Evolutionary conservation across 176 grass and related monocot genomes (phyloP).

Genomic region (Juncus effusus): DNA sequence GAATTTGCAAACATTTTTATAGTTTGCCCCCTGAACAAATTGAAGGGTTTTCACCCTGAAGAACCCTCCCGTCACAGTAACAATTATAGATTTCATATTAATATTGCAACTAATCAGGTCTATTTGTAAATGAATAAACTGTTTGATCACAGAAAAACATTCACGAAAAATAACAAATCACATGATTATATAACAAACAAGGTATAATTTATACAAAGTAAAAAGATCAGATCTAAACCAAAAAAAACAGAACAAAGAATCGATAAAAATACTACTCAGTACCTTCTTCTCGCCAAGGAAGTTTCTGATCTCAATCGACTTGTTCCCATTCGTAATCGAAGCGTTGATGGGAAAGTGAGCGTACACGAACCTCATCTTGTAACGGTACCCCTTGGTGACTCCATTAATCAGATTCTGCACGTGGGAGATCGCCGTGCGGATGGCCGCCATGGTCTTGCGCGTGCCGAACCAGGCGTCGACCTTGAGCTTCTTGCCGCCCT

Average conservation of each 20-base stretch:
- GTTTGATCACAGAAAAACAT: too few relatives aligned
- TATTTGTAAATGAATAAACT: neutral
- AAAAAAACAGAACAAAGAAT: neutral
- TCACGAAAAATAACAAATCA: too few relatives aligned
- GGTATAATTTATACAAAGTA: neutral
- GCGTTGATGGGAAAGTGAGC: slow-evolving; percentile 87
- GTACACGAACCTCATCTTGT: slow-evolving; percentile 79
- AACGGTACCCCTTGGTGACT: slow-evolving; percentile 76
- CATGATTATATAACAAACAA: neutral
- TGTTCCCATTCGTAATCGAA: slow-evolving; percentile 46
- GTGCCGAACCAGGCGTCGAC: slow-evolving; percentile 78
- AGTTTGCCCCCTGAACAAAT: slow-evolving; percentile 5
- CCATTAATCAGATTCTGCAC: slow-evolving; percentile 79
- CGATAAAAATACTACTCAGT: neutral
- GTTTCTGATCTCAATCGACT: slow-evolving; percentile 71
- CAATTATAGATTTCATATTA: neutral
- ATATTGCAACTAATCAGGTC: neutral
- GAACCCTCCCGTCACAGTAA: neutral
- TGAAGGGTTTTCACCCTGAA: slow-evolving; percentile 19
- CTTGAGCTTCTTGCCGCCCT: slow-evolving; percentile 53
- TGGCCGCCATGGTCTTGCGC: slow-evolving; percentile 68
- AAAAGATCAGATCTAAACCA: neutral
- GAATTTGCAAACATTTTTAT: slow-evolving; percentile 13
- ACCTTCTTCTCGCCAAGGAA: slow-evolving; percentile 87
- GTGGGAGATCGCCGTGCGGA: slow-evolving; percentile 83